These are phyloP conservation scores for Aspergillus sclerotioniger DNA, from an alignment of 495 filamentous ascomycete species.

Conservation along the genomic window DNA sequence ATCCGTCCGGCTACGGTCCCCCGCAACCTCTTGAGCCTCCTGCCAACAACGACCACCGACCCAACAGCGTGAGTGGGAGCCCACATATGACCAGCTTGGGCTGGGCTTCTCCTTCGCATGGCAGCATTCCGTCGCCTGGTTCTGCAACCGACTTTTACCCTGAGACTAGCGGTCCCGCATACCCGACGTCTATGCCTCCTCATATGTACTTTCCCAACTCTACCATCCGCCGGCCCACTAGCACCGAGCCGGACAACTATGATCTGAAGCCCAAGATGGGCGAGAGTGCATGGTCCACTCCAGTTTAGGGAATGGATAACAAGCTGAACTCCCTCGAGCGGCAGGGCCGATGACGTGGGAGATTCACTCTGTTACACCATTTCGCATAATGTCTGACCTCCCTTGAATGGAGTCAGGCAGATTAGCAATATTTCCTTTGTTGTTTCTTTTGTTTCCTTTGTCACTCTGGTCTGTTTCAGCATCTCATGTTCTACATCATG, in stretches of 20 bases:
- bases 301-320: conserved; percentile 29
- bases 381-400: background rate
- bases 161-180: conserved; percentile 60
- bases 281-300: conserved; percentile 42
- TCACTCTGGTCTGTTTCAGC: conserved; percentile 21
- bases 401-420: conserved; percentile 1
- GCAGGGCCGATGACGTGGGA: conserved; percentile 14
- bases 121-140: conserved; percentile 62
- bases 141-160: conserved; percentile 69
- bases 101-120: conserved; percentile 71
- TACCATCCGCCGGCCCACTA: conserved; percentile 65
- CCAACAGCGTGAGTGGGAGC: conserved; percentile 65
- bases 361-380: background rate
- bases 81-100: conserved; percentile 71
- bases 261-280: conserved; percentile 55
- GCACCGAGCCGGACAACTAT: conserved; percentile 68
- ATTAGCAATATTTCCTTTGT: conserved; percentile 15
- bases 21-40: conserved; percentile 88
- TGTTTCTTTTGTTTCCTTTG: conserved; percentile 19
- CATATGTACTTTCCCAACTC: conserved; percentile 64
- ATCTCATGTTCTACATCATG: conserved; percentile 21
- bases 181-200: conserved; percentile 55
- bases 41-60: conserved; percentile 68
- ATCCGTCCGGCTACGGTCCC: conserved; percentile 75
- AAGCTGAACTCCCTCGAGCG: background rate